Base-by-base conservation (phyloP, 345 rosid species). In the Euclidium syriacum region DNA sequence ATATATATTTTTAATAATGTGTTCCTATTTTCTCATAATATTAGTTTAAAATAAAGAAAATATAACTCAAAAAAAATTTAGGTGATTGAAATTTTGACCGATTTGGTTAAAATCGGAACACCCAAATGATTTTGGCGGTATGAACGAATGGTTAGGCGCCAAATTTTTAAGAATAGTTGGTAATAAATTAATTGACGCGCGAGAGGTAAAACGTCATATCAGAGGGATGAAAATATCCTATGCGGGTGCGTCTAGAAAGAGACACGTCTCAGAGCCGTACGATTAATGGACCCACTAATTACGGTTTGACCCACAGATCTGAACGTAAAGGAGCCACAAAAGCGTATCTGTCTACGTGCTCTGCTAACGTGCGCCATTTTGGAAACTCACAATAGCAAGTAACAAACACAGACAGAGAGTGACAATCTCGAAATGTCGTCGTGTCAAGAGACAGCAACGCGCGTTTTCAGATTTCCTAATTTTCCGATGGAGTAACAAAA, bases 261-360 rank as follows among this genome's bases (percentile, higher is more conserved):
- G 19, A 52, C 46, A 12, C 35, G 19, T 53, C 1, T 8, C 5
- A 30, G 11, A 26, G 33, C 16, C 58, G 40, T 14, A 40, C 30
- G 58, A 22, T 20, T 1, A 11, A 42, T 12, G n/a, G 60, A 14
- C 34, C 52, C 69, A 32, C 17, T 6, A 10, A 6, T 11, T 8
- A 50, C 58, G 29, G 40, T 57, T 65, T 43, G 44, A 43, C 54
- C 52, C n/a, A n/a, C n/a, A 53, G 53, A 64, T 52, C 41, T 36
- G 58, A 60, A 6, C 8, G 18, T 18, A 41, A 38, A 36, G 19
- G 44, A 17, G n/a, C 26, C 50, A 44, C 25, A 22, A 44, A 41
- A 44, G 14, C 50, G 50, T 44, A 18, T 9, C 26, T 18, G 10
- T 18, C 49, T 44, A 20, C 26, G 25, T 2, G 3, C 27, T 7